Conservation (phyloP, 192 early-diverging fungal genomes). For the Podila epicladia region DNA sequence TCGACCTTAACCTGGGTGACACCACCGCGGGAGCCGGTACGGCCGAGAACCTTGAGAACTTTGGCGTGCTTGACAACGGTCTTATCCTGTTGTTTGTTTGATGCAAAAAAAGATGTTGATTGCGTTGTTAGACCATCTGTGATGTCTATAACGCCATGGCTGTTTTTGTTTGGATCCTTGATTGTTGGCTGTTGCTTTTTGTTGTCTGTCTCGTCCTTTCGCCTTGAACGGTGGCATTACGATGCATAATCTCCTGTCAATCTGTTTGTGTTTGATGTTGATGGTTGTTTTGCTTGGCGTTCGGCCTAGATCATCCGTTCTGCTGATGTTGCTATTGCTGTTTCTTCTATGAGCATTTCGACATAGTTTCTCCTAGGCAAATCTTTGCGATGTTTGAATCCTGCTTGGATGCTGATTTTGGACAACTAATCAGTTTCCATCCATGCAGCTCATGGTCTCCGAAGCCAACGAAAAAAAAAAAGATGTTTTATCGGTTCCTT, state of each 20-base stretch:
- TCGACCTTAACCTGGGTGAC: constrained; percentile 99
- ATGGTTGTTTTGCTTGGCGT: too few relatives aligned
- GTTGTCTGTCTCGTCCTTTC: too few relatives aligned
- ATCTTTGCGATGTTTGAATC: neutral
- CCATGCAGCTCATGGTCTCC: neutral
- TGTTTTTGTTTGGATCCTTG: too few relatives aligned
- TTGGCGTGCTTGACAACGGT: constrained; percentile 87
- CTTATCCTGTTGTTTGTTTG: constrained; percentile 35
- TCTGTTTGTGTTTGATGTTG: too few relatives aligned
- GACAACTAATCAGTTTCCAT: neutral
- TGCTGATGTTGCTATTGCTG: neutral
- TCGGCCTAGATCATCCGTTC: neutral
- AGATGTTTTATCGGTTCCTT: too few relatives aligned
- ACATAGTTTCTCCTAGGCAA: neutral
- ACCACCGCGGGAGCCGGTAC: constrained; percentile 99
- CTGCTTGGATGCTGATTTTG: neutral
- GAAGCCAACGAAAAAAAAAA: too few relatives aligned
- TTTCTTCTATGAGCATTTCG: neutral
- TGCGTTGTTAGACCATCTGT: neutral
- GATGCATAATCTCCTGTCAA: too few relatives aligned
- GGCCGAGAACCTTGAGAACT: constrained; percentile 97
- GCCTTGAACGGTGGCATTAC: too few relatives aligned
- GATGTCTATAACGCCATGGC: neutral
- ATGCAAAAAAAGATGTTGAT: neutral
- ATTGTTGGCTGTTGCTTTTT: too few relatives aligned